Evolutionary conservation across 1,284 basidiomycete genomes (phyloP), one percentile per base, ranked within the genome.

Genomic region (Termitomyces sp.): DNA sequence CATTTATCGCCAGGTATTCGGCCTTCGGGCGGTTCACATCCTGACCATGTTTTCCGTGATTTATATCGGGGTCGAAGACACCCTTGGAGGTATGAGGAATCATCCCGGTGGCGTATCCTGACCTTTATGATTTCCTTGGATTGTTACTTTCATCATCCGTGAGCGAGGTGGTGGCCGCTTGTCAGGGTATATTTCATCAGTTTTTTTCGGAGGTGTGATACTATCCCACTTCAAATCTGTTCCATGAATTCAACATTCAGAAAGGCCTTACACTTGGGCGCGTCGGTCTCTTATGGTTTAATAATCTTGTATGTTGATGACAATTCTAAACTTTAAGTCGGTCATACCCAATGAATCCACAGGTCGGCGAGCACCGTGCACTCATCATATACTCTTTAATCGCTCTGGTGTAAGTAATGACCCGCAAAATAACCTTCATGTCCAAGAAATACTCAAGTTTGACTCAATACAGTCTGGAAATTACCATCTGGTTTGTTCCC

Each of bases 41-140:
- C 66, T 87, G 15, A 79, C 84, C 0, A 65, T 82, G 47, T 88
- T 83, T 63, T 71, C 79, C 12, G 69, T 85, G 19, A 76, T 86
- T 15, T 86, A 87, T 61, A 82, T 87, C 50, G 84, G 84, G 2
- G 73, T 81, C 0, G 83, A 87, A 61, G 84, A 85, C 1, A 83
- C 83, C 0, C 75, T 86, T 49, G 84, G 82, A 61, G 81, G 81
- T 80, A 56, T 17, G 65, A 19, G 19, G 30, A 5, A 33, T 48
- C 7, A 33, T 15, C 10, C 13, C 15, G 28, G 28, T 30, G 10
- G 2, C 10, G 31, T 24, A 28, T 43, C n/a, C 24, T 28, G 43
- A 46, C 42, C 13, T 8, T 49, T 30, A 26, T 8, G n/a, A n/a
- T 19, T 24, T 33, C 6, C 33, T 39, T 43, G 74, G 77, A 78